A percentile compares a stretch with the other conserved stretches of the same genome.
These are phyloP conservation scores for Physcia stellaris DNA, from an alignment of 495 filamentous ascomycete species.

Conservation along the genomic window DNA sequence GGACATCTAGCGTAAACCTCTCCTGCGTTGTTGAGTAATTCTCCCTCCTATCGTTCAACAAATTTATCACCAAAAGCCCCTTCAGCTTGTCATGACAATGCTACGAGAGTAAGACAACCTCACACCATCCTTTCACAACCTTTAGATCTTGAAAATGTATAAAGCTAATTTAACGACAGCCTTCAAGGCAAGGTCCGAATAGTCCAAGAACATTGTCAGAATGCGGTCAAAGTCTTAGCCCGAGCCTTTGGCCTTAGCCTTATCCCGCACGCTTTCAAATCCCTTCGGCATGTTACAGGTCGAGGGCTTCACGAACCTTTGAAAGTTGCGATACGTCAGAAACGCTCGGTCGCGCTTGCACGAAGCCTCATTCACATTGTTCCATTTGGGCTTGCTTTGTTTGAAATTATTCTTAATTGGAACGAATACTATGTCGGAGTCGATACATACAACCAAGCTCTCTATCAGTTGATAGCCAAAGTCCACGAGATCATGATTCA, in stretches of 20 bases:
- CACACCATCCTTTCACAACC: no score
- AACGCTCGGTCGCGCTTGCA: conserved; percentile 2
- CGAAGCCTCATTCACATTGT: conserved; percentile 8
- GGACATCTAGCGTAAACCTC: no score
- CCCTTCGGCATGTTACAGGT: conserved; percentile 1
- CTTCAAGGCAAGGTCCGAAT: no score
- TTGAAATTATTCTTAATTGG: conserved; percentile 11
- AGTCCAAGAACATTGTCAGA: no score
- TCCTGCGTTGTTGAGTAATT: no score
- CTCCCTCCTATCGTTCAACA: no score
- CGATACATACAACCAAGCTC: conserved; percentile 8
- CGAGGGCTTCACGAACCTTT: conserved; percentile 6
- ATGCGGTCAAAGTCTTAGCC: no score
- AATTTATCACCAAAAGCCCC: no score
- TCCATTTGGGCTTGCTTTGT: conserved; percentile 8
- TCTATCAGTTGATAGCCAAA: conserved; percentile 16
- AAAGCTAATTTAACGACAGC: no score
- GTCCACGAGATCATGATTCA: conserved; percentile 17
- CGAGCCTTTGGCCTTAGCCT: conserved; percentile 8
- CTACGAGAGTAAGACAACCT: no score
- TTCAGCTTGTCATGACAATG: no score
- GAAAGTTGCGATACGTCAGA: conserved; percentile 8
- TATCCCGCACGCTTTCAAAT: neutral
- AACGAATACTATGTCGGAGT: conserved; percentile 11
- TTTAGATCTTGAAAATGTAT: no score